These are phyloP conservation scores for Arthrobotrys megalospora DNA, from an alignment of 2,329 filamentous ascomycete species.

Conservation along the genomic window DNA sequence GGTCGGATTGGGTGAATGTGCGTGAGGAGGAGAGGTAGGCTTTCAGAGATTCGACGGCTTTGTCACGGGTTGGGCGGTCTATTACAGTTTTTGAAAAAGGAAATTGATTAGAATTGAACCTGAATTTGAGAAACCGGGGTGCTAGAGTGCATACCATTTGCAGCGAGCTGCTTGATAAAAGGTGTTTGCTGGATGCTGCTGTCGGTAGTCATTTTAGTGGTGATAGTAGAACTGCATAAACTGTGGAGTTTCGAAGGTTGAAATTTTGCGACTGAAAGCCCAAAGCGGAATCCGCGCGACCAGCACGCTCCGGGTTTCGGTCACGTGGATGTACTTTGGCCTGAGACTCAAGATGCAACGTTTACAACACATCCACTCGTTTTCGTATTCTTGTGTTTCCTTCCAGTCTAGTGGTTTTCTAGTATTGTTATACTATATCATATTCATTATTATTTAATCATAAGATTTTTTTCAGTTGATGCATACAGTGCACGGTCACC, in stretches of 20 bases:
- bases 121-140: constrained; percentile 29
- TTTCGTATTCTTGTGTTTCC: too few species aligned
- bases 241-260: constrained; percentile 15
- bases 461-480: too few species aligned
- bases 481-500: too few species aligned
- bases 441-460: too few species aligned
- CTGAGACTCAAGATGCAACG: too few species aligned
- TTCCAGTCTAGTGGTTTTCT: too few species aligned
- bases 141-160: constrained; percentile 77
- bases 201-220: constrained; percentile 47
- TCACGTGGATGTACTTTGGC: not conserved
- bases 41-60: constrained; percentile 82
- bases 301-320: not conserved
- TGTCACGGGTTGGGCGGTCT: constrained; percentile 85
- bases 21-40: constrained; percentile 78
- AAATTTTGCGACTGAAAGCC: constrained; percentile 57
- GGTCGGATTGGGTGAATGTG: constrained; percentile 77
- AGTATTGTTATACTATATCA: too few species aligned
- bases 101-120: not conserved
- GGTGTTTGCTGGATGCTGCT: constrained; percentile 68
- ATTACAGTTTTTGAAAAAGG: constrained; percentile 61
- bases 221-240: not conserved
- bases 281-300: not conserved
- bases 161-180: constrained; percentile 86
- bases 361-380: too few species aligned